Evolutionary conservation across 2,329 filamentous ascomycete genomes (phyloP).

Genomic region (Penicillium freii): DNA sequence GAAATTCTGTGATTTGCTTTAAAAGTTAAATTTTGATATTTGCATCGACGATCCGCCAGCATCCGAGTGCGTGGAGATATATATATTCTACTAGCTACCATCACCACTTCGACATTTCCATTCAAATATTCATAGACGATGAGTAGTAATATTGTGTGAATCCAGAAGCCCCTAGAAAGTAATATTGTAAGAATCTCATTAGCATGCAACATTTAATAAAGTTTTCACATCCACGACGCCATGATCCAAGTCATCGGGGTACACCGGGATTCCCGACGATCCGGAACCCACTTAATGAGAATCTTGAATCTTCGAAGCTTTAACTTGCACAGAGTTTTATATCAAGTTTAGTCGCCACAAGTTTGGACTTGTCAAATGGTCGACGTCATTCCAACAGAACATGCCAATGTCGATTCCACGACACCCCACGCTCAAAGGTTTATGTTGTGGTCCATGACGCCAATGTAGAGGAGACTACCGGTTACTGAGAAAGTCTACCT

Average conservation of each 20-base stretch:
- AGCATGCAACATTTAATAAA: not conserved
- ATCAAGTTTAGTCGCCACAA: not conserved
- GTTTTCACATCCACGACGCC: constrained; percentile 2
- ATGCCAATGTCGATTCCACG: not conserved
- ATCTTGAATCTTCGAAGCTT: not conserved
- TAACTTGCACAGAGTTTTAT: not conserved
- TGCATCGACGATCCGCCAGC: not conserved
- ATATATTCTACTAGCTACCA: too few relatives aligned
- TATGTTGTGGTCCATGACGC: constrained; percentile 7
- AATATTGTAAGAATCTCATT: not conserved
- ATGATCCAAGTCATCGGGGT: not conserved
- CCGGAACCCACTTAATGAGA: not conserved
- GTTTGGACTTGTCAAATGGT: not conserved
- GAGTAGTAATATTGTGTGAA: too few relatives aligned
- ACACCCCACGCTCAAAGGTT: not conserved
- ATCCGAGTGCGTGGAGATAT: not conserved
- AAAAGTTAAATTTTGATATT: not conserved
- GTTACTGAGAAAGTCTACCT: not conserved
- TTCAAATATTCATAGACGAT: not conserved
- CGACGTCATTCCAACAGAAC: not conserved
- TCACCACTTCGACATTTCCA: not conserved
- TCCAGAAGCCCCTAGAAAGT: fast-evolving
- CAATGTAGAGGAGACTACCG: not conserved
- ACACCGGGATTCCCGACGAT: not conserved
- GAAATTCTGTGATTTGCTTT: not conserved